Evolutionary conservation across 306 rosid species (phyloP).

Genomic region (Mimosa pudica): DNA sequence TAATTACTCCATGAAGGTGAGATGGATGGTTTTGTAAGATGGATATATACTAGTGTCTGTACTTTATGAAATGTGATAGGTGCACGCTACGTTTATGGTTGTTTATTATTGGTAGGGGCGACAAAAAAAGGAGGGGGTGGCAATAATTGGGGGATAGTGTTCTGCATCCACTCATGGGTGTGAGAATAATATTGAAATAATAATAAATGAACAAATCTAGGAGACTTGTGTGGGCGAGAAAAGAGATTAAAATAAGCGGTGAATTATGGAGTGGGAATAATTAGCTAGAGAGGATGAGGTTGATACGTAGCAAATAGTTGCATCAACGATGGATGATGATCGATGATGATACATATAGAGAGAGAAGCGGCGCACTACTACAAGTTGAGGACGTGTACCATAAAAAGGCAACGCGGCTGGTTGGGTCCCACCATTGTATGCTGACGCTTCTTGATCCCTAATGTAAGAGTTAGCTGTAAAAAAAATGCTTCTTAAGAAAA

Average conservation of each 20-base stretch:
- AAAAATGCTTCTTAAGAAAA: no score
- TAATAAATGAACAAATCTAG: not conserved
- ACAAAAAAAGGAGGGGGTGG: not conserved
- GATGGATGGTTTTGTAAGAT: no score
- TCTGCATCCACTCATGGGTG: not conserved
- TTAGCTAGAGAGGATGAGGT: not conserved
- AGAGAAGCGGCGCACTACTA: slow-evolving; percentile 1
- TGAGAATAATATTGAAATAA: not conserved
- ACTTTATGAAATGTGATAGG: not conserved
- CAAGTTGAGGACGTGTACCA: slow-evolving; percentile 53
- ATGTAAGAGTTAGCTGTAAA: no score
- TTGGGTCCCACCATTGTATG: not conserved
- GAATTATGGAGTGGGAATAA: not conserved
- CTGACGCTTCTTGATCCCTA: no score
- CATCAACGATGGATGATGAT: not conserved
- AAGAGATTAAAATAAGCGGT: not conserved
- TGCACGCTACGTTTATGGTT: not conserved
- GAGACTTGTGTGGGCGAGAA: not conserved
- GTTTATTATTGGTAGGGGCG: not conserved
- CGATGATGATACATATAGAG: not conserved
- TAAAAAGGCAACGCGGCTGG: slow-evolving; percentile 3
- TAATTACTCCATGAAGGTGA: no score
- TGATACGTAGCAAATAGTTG: not conserved
- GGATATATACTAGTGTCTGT: no score
- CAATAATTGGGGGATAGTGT: slow-evolving; percentile 30